Conservation (phyloP, 352 stramenopile species). For the Paralagenidium karlingii region DNA sequence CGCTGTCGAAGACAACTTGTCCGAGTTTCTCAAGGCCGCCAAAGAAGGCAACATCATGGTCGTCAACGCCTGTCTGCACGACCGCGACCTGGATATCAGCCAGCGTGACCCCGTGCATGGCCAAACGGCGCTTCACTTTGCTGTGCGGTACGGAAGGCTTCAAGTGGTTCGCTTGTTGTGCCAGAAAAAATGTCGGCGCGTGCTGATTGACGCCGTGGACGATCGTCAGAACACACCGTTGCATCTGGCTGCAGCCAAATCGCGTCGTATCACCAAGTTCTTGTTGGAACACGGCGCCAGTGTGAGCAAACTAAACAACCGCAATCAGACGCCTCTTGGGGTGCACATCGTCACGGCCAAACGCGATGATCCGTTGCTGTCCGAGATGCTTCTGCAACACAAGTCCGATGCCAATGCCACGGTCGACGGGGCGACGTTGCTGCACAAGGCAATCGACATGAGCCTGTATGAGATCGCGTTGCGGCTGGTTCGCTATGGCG, state of each 20-base stretch:
- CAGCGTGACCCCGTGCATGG: slow-evolving; percentile 56
- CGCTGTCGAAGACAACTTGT: slow-evolving; percentile 21
- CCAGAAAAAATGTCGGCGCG: slow-evolving; percentile 33
- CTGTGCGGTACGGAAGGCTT: slow-evolving; percentile 65
- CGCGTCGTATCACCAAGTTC: slow-evolving; percentile 71
- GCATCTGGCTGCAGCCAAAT: slow-evolving; percentile 69
- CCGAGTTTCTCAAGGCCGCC: slow-evolving; percentile 42
- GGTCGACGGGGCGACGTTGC: slow-evolving; percentile 48
- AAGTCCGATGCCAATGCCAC: slow-evolving; percentile 52
- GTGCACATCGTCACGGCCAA: slow-evolving; percentile 71
- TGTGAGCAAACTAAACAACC: slow-evolving; percentile 45
- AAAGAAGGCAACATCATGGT: slow-evolving; percentile 51
- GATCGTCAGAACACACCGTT: slow-evolving; percentile 63
- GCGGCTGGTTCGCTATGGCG: slow-evolving; percentile 66
- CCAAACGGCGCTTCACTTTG: slow-evolving; percentile 69
- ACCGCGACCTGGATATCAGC: slow-evolving; percentile 41
- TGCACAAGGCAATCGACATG: slow-evolving; percentile 66
- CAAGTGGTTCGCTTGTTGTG: slow-evolving; percentile 59
- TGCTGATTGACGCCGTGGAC: slow-evolving; percentile 62
- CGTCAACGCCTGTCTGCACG: slow-evolving; percentile 36
- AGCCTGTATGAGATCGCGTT: slow-evolving; percentile 59
- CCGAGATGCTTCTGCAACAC: slow-evolving; percentile 70
- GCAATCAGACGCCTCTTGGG: slow-evolving; percentile 55
- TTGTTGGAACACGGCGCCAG: slow-evolving; percentile 58
- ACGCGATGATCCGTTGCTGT: slow-evolving; percentile 59